Conservation (phyloP, 2,329 filamentous ascomycete genomes). For the Colletotrichum plurivorum region DNA sequence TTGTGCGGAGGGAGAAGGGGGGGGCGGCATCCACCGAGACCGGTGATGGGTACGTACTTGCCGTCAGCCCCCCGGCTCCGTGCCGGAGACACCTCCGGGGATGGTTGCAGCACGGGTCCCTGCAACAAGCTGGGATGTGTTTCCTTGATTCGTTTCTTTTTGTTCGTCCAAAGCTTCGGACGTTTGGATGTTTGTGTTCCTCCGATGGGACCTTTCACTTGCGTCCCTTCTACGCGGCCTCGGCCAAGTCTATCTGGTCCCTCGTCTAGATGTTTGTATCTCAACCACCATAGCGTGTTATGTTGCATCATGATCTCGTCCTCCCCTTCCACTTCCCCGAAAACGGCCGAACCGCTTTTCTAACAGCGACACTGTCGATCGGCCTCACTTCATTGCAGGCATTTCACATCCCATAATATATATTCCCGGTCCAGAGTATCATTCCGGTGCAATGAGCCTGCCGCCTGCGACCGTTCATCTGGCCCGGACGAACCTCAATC, state of each 20-base stretch:
- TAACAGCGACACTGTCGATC: too few species aligned
- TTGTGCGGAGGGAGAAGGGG: too few species aligned
- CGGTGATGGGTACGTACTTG: neutral
- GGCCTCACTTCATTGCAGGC: too few species aligned
- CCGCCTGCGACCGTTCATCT: slow-evolving; percentile 24
- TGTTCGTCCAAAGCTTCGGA: slow-evolving; percentile 15
- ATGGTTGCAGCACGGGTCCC: slow-evolving; percentile 20
- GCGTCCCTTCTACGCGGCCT: too few species aligned
- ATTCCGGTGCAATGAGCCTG: slow-evolving; percentile 15
- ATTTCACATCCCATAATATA: too few species aligned
- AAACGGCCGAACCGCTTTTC: too few species aligned
- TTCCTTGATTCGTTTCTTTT: slow-evolving; percentile 16
- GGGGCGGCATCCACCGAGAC: too few species aligned
- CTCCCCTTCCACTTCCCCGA: too few species aligned
- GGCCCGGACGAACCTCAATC: slow-evolving; percentile 24
- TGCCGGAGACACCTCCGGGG: slow-evolving; percentile 31
- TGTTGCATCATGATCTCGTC: too few species aligned
- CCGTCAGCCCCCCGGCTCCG: slow-evolving; percentile 21
- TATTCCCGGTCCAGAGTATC: neutral
- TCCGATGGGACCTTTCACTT: neutral
- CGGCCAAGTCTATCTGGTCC: too few species aligned
- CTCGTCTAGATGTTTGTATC: too few species aligned
- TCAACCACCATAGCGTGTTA: too few species aligned
- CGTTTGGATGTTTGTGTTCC: slow-evolving; percentile 3
- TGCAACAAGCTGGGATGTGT: slow-evolving; percentile 5